These are phyloP conservation scores for Lichtheimia ornata DNA, from an alignment of 371 early-diverging fungal genomes.

Conservation along the genomic window DNA sequence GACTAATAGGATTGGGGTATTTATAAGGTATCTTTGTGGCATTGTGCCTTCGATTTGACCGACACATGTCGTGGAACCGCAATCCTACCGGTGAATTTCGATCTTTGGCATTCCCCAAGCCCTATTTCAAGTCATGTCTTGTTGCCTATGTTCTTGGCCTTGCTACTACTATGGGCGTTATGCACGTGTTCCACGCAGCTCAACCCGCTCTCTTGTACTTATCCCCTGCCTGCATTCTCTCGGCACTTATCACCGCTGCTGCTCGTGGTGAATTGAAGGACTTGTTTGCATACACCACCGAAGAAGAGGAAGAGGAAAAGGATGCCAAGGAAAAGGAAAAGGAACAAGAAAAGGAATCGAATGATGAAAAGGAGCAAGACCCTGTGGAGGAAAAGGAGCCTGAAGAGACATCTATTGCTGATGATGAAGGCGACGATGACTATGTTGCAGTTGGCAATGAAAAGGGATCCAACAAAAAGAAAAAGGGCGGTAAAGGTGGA, in stretches of 20 bases:
- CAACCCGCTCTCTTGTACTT: constrained; percentile 97
- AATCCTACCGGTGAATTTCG: constrained; percentile 55
- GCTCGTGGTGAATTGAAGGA: constrained; percentile 81
- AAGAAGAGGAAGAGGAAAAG: constrained; percentile 56
- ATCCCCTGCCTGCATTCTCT: constrained; percentile 93
- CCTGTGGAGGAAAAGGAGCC: constrained; percentile 19
- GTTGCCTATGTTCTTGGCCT: constrained; percentile 86
- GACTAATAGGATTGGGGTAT: too few relatives aligned
- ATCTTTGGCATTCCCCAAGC: constrained; percentile 72
- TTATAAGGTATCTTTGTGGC: constrained; percentile 84
- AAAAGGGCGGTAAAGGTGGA: constrained; percentile 8
- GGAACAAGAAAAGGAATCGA: constrained; percentile 3
- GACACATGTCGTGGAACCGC: constrained; percentile 58
- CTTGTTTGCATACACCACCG: constrained; percentile 79
- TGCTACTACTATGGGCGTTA: constrained; percentile 86
- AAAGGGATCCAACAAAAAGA: constrained; percentile 7
- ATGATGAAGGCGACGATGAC: constrained; percentile 11
- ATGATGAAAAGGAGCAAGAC: neutral
- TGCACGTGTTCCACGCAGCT: constrained; percentile 96
- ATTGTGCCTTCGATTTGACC: constrained; percentile 88
- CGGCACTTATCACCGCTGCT: constrained; percentile 79
- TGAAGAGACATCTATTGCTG: neutral
- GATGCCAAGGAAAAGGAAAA: constrained; percentile 28
- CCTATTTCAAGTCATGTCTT: constrained; percentile 85
- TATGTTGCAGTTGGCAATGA: constrained; percentile 1